These are phyloP conservation scores for Ascocoryne sarcoides DNA, from an alignment of 2,329 filamentous ascomycete genomes.

Conservation along the genomic window DNA sequence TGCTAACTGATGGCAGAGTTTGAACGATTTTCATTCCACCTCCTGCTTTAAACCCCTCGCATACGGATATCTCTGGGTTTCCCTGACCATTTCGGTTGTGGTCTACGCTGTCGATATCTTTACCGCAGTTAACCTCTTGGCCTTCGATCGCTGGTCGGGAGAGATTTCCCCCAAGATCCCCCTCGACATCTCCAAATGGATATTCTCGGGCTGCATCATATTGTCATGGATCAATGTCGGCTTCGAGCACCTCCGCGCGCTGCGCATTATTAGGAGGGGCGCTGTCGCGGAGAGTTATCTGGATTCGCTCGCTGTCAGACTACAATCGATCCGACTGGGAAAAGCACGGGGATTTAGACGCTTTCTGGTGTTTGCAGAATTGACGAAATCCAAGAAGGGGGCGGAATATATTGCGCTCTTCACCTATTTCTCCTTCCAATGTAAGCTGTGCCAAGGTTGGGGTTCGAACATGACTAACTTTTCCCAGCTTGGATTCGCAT, in stretches of 20 bases:
- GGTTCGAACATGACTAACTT: conserved; percentile 9
- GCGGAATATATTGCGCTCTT: conserved; percentile 65
- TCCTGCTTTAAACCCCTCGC: conserved; percentile 71
- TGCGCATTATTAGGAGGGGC: conserved; percentile 72
- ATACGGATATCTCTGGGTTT: conserved; percentile 78
- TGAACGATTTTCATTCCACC: conserved; percentile 73
- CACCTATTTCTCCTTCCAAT: conserved; percentile 59
- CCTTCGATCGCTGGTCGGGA: conserved; percentile 82
- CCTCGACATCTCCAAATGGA: conserved; percentile 79
- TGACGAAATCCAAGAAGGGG: conserved; percentile 66
- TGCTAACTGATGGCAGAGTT: conserved; percentile 33
- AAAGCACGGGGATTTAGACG: conserved; percentile 73
- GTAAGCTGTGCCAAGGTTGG: conserved; percentile 33
- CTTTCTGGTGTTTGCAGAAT: conserved; percentile 64
- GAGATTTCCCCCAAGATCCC: conserved; percentile 71
- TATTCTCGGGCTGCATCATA: conserved; percentile 89
- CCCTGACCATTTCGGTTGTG: conserved; percentile 67
- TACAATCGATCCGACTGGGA: conserved; percentile 73
- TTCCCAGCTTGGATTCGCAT: conserved; percentile 77
- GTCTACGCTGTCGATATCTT: conserved; percentile 90
- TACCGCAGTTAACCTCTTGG: conserved; percentile 83
- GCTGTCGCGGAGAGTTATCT: conserved; percentile 89
- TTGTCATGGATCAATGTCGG: conserved; percentile 75
- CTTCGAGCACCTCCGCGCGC: conserved; percentile 72
- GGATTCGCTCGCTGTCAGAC: conserved; percentile 73